Conservation (phyloP, 2,329 filamentous ascomycete species). For the Achaetomium macrosporum region DNA sequence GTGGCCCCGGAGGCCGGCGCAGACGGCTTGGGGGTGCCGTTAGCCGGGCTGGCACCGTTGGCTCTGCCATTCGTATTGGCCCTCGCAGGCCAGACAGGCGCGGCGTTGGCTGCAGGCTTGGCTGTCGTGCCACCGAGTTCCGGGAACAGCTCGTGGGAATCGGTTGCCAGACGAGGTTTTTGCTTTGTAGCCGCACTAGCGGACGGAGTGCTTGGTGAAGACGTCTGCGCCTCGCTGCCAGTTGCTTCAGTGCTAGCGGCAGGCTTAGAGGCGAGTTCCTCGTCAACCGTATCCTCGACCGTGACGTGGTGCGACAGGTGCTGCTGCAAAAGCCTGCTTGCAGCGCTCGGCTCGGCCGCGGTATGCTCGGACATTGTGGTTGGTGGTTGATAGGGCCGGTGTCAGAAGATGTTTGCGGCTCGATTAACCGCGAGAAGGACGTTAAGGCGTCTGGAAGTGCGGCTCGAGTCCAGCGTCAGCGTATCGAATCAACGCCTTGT, state of each 20-base stretch:
- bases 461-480: too few species aligned
- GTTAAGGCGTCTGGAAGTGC: not conserved
- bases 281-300: constrained; percentile 75
- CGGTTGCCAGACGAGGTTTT: constrained; percentile 66
- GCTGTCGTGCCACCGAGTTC: constrained; percentile 67
- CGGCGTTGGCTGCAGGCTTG: constrained; percentile 59
- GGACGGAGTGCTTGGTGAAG: constrained; percentile 46
- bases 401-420: constrained; percentile 6
- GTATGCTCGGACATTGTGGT: constrained; percentile 30
- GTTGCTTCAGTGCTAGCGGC: constrained; percentile 30
- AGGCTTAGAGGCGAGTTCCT: constrained; percentile 56
- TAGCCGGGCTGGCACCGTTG: constrained; percentile 51
- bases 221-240: constrained; percentile 41
- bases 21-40: constrained; percentile 54
- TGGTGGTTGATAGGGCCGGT: constrained; percentile 18
- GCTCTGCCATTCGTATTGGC: constrained; percentile 46
- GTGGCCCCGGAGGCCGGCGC: constrained; percentile 56
- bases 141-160: constrained; percentile 91
- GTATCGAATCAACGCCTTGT: too few species aligned
- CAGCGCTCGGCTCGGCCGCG: constrained; percentile 44
- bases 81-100: constrained; percentile 74
- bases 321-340: constrained; percentile 59
- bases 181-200: constrained; percentile 65
- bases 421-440: constrained; percentile 11
- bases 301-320: constrained; percentile 58